A percentile compares a stretch with the other conserved stretches of the same genome.
Conservation (phyloP, 2,329 filamentous ascomycete species). For the Curvularia lunata region DNA sequence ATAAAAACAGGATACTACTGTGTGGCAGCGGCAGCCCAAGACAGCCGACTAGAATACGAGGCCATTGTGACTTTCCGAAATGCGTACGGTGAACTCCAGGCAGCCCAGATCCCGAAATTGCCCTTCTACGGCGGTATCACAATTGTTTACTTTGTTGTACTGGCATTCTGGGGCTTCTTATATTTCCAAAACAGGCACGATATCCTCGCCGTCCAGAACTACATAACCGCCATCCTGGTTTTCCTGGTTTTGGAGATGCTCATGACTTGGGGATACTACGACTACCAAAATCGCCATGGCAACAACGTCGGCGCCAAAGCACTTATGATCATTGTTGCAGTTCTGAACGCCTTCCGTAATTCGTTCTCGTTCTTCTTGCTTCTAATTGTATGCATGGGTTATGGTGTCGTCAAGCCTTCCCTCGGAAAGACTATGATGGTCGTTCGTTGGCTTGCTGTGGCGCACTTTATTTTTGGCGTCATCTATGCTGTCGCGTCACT, state of each 20-base stretch:
- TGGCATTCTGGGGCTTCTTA: slow-evolving; percentile 88
- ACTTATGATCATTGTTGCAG: slow-evolving; percentile 86
- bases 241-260: slow-evolving; percentile 96
- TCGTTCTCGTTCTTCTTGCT: slow-evolving; percentile 98
- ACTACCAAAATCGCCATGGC: slow-evolving; percentile 91
- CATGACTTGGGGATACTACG: slow-evolving; percentile 99
- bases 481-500: slow-evolving; percentile 92
- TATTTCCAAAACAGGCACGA: slow-evolving; percentile 95
- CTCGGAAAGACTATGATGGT: slow-evolving; percentile 94
- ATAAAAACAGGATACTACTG: slow-evolving; percentile 94
- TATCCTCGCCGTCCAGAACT: slow-evolving; percentile 96
- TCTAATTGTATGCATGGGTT: slow-evolving; percentile 98
- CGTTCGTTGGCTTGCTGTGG: slow-evolving; percentile 86
- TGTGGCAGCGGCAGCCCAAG: slow-evolving; percentile 77
- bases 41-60: slow-evolving; percentile 69
- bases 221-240: slow-evolving; percentile 94
- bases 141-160: slow-evolving; percentile 88
- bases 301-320: slow-evolving; percentile 82
- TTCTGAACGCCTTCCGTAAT: slow-evolving; percentile 91
- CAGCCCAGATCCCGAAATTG: slow-evolving; percentile 93
- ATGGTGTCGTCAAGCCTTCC: slow-evolving; percentile 93
- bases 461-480: slow-evolving; percentile 93
- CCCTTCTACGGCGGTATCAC: slow-evolving; percentile 96
- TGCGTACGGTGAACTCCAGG: slow-evolving; percentile 92
- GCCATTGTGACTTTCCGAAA: slow-evolving; percentile 92